phyloP scores from a whole-genome alignment of 192 early-diverging fungal genomes.

The Podila verticillata region DNA sequence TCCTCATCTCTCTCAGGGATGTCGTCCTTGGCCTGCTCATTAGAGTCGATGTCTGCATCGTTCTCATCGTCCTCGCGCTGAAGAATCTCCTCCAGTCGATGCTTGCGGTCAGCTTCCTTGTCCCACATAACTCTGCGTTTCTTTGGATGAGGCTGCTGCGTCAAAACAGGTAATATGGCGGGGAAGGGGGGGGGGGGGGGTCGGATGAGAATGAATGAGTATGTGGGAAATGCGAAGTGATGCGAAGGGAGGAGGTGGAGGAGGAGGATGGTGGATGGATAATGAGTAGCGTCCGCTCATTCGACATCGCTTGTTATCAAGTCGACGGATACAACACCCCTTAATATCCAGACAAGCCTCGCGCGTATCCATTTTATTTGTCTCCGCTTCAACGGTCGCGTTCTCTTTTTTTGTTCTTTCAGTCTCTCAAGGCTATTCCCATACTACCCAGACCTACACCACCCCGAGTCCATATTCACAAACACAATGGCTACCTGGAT shows the following conservation, averaged over 20 bases:
- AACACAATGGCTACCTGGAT: too few relatives aligned
- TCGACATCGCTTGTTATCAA: too few relatives aligned
- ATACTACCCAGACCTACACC: too few relatives aligned
- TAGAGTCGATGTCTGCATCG: conserved; percentile 1
- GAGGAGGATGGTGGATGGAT: background rate
- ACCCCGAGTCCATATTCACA: too few relatives aligned
- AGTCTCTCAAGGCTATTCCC: too few relatives aligned
- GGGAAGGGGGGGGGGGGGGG: background rate
- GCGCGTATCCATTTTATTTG: too few relatives aligned
- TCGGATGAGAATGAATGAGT: background rate
- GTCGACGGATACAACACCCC: background rate
- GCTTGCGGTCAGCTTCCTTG: conserved; percentile 46
- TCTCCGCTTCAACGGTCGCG: too few relatives aligned
- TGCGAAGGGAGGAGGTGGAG: background rate
- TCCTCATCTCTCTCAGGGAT: conserved; percentile 30
- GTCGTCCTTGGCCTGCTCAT: background rate
- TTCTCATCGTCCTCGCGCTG: conserved; percentile 51
- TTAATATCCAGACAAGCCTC: too few relatives aligned
- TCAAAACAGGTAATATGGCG: background rate
- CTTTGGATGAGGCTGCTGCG: background rate
- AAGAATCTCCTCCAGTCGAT: conserved; percentile 50
- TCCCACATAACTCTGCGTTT: conserved; percentile 23
- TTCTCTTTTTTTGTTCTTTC: too few relatives aligned
- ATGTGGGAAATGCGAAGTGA: background rate
- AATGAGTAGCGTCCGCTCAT: background rate